A percentile compares a stretch with the other conserved stretches of the same genome.
Evolutionary conservation across 192 early-diverging fungal species (phyloP).

Genomic region (Backusella tarrabulga): DNA sequence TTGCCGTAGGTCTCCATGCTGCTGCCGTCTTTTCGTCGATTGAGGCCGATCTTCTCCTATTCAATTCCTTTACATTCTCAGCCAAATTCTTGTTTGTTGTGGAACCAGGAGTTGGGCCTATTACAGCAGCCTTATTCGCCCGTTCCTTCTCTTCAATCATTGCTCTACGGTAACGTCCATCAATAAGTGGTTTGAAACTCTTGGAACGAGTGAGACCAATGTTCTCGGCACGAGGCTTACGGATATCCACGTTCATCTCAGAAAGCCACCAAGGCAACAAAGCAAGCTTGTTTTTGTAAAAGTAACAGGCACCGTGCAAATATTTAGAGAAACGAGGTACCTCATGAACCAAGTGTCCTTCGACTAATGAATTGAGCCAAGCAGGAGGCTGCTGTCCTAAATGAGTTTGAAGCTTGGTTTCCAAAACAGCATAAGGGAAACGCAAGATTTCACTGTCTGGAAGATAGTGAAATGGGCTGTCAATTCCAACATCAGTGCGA

Average conservation of each 20-base stretch:
- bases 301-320: constrained; percentile 63
- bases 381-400: constrained; percentile 64
- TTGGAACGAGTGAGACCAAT: constrained; percentile 31
- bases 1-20: background rate
- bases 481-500: constrained; percentile 78
- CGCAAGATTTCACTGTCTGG: constrained; percentile 70
- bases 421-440: constrained; percentile 96
- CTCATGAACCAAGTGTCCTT: constrained; percentile 72
- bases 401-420: constrained; percentile 78
- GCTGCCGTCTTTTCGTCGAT: constrained; percentile 13
- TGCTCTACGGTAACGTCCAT: constrained; percentile 34
- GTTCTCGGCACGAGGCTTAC: constrained; percentile 37
- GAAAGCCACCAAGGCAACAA: constrained; percentile 42
- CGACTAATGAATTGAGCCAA: constrained; percentile 79
- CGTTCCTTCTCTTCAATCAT: constrained; percentile 34
- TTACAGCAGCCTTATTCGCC: constrained; percentile 2
- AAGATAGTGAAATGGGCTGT: constrained; percentile 80
- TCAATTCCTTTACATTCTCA: constrained; percentile 8
- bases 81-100: constrained; percentile 1
- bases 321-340: constrained; percentile 87
- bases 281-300: constrained; percentile 26
- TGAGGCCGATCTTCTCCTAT: background rate
- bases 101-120: background rate
- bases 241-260: constrained; percentile 52
- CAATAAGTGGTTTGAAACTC: constrained; percentile 39